Conservation (phyloP, 352 stramenopile genomes). For the Phytophthora niederhauseri region DNA sequence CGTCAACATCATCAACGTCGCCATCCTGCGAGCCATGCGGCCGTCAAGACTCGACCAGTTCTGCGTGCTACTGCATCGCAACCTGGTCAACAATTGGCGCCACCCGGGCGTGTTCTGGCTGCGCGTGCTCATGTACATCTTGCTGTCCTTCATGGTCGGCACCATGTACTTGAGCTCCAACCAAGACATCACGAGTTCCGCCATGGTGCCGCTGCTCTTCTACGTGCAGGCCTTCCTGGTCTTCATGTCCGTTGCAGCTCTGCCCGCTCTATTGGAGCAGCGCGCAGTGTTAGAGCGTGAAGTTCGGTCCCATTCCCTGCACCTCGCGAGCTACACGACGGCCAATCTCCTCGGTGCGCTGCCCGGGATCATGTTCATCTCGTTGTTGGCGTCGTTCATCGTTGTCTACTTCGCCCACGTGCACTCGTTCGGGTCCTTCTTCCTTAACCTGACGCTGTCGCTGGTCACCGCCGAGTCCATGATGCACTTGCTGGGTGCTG, state of each 20-base stretch:
- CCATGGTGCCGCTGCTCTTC: slow-evolving; percentile 78
- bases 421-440: slow-evolving; percentile 61
- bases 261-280: slow-evolving; percentile 89
- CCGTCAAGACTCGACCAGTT: slow-evolving; percentile 62
- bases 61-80: slow-evolving; percentile 53
- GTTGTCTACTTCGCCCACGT: slow-evolving; percentile 60
- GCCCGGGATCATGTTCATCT: slow-evolving; percentile 67
- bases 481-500: slow-evolving; percentile 69
- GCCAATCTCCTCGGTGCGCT: slow-evolving; percentile 75
- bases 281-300: slow-evolving; percentile 87
- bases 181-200: slow-evolving; percentile 34
- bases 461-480: slow-evolving; percentile 75
- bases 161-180: slow-evolving; percentile 74
- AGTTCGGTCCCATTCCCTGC: slow-evolving; percentile 57
- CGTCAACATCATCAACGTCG: slow-evolving; percentile 33
- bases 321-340: slow-evolving; percentile 74
- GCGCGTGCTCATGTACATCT: slow-evolving; percentile 76
- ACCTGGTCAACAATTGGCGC: slow-evolving; percentile 67
- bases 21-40: slow-evolving; percentile 41
- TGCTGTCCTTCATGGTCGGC: slow-evolving; percentile 74
- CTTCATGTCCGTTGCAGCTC: slow-evolving; percentile 90
- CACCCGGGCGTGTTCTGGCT: slow-evolving; percentile 81
- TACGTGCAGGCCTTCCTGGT: slow-evolving; percentile 91
- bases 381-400: slow-evolving; percentile 55
- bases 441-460: slow-evolving; percentile 70